phyloP scores from a whole-genome alignment of 257 asterid species.

The Nicotiana noctiflora region DNA sequence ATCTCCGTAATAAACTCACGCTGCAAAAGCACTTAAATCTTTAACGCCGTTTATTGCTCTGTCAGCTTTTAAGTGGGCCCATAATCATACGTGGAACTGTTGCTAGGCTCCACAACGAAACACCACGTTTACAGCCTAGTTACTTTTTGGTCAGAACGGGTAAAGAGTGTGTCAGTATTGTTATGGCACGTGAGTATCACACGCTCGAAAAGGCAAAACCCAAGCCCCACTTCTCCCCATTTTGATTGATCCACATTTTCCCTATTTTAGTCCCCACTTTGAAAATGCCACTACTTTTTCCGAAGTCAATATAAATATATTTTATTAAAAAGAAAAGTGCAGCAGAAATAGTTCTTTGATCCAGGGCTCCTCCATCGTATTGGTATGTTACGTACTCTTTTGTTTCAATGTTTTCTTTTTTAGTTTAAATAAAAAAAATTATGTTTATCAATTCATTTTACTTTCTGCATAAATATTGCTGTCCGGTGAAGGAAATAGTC shows the following conservation, averaged over 20 bases:
- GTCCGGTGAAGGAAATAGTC: too few species aligned
- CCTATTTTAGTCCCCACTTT: neutral
- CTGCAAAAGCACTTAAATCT: neutral
- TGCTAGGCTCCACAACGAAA: neutral
- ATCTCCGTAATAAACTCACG: neutral
- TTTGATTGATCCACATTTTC: neutral
- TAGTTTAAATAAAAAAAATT: accelerated
- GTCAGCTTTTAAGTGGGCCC: neutral
- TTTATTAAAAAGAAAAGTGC: neutral
- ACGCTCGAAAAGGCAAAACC: neutral
- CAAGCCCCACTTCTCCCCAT: neutral
- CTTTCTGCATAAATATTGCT: too few species aligned
- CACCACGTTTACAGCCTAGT: neutral
- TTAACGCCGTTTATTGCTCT: neutral
- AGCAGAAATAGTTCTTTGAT: neutral
- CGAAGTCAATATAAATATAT: neutral
- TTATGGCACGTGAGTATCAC: neutral
- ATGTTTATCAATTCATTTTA: too few species aligned
- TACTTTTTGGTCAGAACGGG: neutral
- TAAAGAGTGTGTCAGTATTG: conserved; percentile 3
- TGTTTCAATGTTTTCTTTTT: neutral
- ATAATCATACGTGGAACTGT: neutral
- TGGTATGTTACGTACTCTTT: neutral
- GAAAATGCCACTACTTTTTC: neutral
- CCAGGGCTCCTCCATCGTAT: neutral